phyloP scores from a whole-genome alignment of 139 green algal genomes.

The Chlamydomonas schloesseri region DNA sequence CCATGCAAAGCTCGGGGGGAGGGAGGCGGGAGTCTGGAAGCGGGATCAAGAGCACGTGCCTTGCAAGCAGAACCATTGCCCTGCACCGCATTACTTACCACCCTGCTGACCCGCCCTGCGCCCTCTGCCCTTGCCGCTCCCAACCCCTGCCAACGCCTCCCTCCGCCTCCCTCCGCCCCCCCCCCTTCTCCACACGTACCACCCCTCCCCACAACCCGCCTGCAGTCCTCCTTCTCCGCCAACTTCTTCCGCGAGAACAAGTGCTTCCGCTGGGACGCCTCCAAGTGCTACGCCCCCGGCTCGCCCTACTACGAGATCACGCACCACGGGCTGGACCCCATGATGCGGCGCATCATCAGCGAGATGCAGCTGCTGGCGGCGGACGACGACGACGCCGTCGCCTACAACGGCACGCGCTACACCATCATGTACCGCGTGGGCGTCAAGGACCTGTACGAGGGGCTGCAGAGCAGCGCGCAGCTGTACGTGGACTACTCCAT shows the following conservation, averaged over 20 bases:
- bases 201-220: not conserved
- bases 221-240: no score
- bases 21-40: no score
- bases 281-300: not conserved
- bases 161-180: no score
- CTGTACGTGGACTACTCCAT: conserved; percentile 36
- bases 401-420: conserved; percentile 24
- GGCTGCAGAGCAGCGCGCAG: conserved; percentile 22
- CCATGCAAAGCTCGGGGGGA: not conserved
- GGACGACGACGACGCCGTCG: conserved; percentile 5
- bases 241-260: conserved; percentile 24
- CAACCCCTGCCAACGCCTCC: not conserved
- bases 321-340: conserved; percentile 33
- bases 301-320: conserved; percentile 39
- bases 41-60: no score
- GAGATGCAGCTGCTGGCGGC: conserved; percentile 21
- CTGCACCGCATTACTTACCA: no score
- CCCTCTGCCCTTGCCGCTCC: no score
- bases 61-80: no score
- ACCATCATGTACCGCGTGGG: conserved; percentile 36
- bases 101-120: no score
- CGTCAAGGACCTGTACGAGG: conserved; percentile 45
- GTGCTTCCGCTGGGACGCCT: conserved; percentile 31
- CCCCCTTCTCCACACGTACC: no score
- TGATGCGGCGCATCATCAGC: conserved; percentile 33